Evolutionary conservation across 495 filamentous ascomycete genomes (phyloP), one percentile per base, ranked within the genome.

Genomic region (Penicillium robsamsonii): DNA sequence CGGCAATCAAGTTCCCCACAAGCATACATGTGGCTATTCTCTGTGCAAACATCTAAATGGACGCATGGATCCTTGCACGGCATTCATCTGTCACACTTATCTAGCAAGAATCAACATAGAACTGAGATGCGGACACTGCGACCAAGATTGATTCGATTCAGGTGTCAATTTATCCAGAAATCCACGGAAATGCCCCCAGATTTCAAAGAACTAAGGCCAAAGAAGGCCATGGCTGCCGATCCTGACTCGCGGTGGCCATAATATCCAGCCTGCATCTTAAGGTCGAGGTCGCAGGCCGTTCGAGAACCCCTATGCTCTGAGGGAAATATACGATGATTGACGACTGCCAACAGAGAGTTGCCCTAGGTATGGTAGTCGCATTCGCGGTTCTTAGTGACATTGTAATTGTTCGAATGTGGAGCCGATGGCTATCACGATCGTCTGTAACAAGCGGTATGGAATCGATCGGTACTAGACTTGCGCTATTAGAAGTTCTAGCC

Each of bases 301-400:
- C 40, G 22, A 6, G 15, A 18, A 12, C 27, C 4, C 15, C 9
- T 12, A 30, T 11, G 20, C 4, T 30, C 10, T 40, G 22, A 7
- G 18, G 18, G 5, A 5, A 4, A 29, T 15, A 9, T 11, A 54
- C 3, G 4, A 67, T 66, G 64, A 40, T 65, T 54, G 59, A 68
- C 42, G 50, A 63, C 41, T 59, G 55, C 46, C 62, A 59, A 1
- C 79, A 82, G 57, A 70, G 62, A 25, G 68, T 68, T 30, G 78
- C 76, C 12, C 63, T 80, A 44, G 75, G 70, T 22, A 64, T 82
- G 53, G 73, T 76, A 27, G 67, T 80, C 47, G 73, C 74, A 46
- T 81, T 82, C 44, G 69, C 78, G 11, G 65, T 70, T 15, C 55
- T 82, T 6, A 74, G 76, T 13, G 70, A 77, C 1, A 54, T 79